These are phyloP conservation scores for Leucocoprinus birnbaumii DNA, from an alignment of 768 basidiomycete species.

Conservation along the genomic window DNA sequence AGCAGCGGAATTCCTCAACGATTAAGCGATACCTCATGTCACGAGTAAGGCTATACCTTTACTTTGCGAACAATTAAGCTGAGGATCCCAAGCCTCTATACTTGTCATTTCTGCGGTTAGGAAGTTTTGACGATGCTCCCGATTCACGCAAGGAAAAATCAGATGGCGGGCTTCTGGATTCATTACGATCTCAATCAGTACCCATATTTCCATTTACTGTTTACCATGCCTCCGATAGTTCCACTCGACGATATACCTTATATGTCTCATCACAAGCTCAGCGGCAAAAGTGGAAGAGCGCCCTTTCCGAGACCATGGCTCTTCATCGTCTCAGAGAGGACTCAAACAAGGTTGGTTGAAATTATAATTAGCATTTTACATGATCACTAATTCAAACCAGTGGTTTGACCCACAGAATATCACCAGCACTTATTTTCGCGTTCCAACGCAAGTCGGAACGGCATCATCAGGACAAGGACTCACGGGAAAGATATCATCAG, in stretches of 20 bases:
- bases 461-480: conserved; percentile 27
- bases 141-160: conserved; percentile 63
- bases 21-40: conserved; percentile 56
- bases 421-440: conserved; percentile 61
- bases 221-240: conserved; percentile 60
- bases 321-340: conserved; percentile 66
- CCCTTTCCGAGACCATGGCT: conserved; percentile 59
- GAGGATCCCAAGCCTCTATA: conserved; percentile 63
- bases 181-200: conserved; percentile 46
- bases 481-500: conserved; percentile 59
- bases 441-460: conserved; percentile 29
- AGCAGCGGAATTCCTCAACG: conserved; percentile 37
- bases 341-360: conserved; percentile 58
- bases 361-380: background rate
- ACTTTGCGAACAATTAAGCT: background rate
- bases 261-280: conserved; percentile 56
- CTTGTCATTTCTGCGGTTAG: conserved; percentile 73
- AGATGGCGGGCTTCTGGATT: conserved; percentile 62
- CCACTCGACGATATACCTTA: conserved; percentile 66
- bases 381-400: conserved; percentile 30
- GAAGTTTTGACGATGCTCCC: conserved; percentile 52
- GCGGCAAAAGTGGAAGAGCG: conserved; percentile 62
- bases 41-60: conserved; percentile 45
- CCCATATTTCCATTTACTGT: conserved; percentile 75
- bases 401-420: conserved; percentile 62